Evolutionary conservation across 2,329 filamentous ascomycete genomes (phyloP).

Genomic region (Cladosporium sp.): DNA sequence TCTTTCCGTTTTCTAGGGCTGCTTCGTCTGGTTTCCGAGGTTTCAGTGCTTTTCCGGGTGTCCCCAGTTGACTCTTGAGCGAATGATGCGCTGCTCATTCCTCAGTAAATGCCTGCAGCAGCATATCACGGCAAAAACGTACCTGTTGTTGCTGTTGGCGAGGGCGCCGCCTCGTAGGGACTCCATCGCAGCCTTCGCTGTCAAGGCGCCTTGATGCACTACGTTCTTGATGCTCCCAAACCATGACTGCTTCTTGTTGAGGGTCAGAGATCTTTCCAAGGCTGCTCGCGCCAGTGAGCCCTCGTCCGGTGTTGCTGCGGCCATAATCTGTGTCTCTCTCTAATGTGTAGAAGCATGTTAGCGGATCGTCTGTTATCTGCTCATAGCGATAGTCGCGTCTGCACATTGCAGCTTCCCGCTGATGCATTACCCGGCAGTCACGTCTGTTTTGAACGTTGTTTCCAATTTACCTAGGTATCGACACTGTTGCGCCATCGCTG

Average conservation of each 20-base stretch:
- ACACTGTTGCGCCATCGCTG: too few species aligned
- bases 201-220: constrained; percentile 10
- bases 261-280: constrained; percentile 5
- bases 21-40: not conserved
- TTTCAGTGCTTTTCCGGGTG: not conserved
- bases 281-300: not conserved
- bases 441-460: too few species aligned
- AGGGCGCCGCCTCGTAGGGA: constrained; percentile 1
- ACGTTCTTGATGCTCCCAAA: constrained; percentile 11
- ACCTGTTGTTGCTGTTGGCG: not conserved
- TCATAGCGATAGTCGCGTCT: too few species aligned
- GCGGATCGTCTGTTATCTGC: not conserved
- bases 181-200: constrained; percentile 14
- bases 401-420: too few species aligned
- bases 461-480: too few species aligned
- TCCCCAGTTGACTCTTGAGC: not conserved
- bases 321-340: constrained; percentile 1
- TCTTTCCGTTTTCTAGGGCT: not conserved
- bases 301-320: constrained; percentile 1
- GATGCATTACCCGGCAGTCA: too few species aligned
- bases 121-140: not conserved
- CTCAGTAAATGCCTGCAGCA: not conserved
- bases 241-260: constrained; percentile 15
- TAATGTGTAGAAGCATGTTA: not conserved
- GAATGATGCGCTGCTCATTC: not conserved